Evolutionary conservation across 495 filamentous ascomycete species (phyloP).

Genomic region (Penicillium tannophilum): DNA sequence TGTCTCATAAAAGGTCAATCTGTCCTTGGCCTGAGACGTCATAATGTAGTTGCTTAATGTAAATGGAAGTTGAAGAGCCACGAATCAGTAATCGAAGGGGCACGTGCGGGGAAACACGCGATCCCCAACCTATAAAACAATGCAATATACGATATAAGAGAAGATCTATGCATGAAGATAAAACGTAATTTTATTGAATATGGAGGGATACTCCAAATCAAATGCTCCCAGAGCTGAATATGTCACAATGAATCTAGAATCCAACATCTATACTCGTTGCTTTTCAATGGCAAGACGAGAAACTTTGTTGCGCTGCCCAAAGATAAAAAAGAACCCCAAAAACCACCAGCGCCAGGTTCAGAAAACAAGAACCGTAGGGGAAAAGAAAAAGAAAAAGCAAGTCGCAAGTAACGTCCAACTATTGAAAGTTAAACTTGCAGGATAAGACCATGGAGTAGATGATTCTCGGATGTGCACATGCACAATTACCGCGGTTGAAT

Average conservation of each 20-base stretch:
- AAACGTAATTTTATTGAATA: neutral
- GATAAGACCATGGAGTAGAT: neutral
- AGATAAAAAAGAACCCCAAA: slow-evolving; percentile 35
- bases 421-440: slow-evolving; percentile 5
- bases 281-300: slow-evolving; percentile 22
- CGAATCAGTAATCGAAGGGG: slow-evolving; percentile 3
- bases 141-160: neutral
- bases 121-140: neutral
- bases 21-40: slow-evolving; percentile 15
- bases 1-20: slow-evolving; percentile 39
- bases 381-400: slow-evolving; percentile 19
- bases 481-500: neutral
- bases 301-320: slow-evolving; percentile 31
- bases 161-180: slow-evolving; percentile 3
- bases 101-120: slow-evolving; percentile 18
- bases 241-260: slow-evolving; percentile 22
- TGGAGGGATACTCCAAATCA: slow-evolving; percentile 10
- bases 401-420: slow-evolving; percentile 10
- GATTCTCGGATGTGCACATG: neutral
- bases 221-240: slow-evolving; percentile 32
- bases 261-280: slow-evolving; percentile 27
- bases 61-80: slow-evolving; percentile 2
- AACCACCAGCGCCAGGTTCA: slow-evolving; percentile 45
- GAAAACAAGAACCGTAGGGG: slow-evolving; percentile 18
- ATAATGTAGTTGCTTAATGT: slow-evolving; percentile 20